Evolutionary conservation across 257 asterid species (phyloP).

Genomic region (Plantago ovata): DNA sequence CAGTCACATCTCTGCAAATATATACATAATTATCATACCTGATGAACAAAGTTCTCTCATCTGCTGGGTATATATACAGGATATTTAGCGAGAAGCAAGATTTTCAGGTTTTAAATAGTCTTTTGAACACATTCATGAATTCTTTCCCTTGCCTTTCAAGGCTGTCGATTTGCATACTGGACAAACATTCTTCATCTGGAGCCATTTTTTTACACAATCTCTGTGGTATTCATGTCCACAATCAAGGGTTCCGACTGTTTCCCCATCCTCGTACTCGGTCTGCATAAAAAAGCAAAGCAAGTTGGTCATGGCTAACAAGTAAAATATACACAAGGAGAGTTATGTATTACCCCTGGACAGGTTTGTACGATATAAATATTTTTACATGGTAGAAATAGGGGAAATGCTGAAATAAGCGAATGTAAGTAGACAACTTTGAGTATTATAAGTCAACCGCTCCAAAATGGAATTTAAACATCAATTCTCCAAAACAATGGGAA

Average conservation of each 20-base stretch:
- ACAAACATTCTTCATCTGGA: slow-evolving; percentile 58
- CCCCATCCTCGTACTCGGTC: slow-evolving; percentile 49
- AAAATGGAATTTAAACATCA: too few relatives aligned
- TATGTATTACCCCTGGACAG: too few relatives aligned
- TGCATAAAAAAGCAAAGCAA: slow-evolving; percentile 26
- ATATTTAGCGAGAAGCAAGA: slow-evolving; percentile 20
- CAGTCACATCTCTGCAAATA: slow-evolving; percentile 41
- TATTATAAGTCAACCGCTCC: too few relatives aligned
- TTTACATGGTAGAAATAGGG: too few relatives aligned
- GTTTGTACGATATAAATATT: too few relatives aligned
- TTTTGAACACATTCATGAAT: slow-evolving; percentile 21
- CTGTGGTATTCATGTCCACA: slow-evolving; percentile 77
- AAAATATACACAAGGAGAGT: background rate
- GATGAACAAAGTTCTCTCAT: slow-evolving; percentile 28
- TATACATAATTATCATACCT: slow-evolving; percentile 61
- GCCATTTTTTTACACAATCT: slow-evolving; percentile 68
- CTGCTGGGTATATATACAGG: slow-evolving; percentile 32
- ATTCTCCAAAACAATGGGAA: too few relatives aligned
- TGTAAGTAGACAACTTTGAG: too few relatives aligned
- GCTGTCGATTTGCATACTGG: slow-evolving; percentile 79
- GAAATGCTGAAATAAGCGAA: too few relatives aligned
- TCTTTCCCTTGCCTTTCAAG: slow-evolving; percentile 34
- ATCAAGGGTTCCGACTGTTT: slow-evolving; percentile 46
- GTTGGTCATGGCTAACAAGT: background rate
- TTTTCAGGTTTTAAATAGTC: slow-evolving; percentile 15